Evolutionary conservation across 106 monocot species (phyloP).

Genomic region (Hemerocallis citrina): DNA sequence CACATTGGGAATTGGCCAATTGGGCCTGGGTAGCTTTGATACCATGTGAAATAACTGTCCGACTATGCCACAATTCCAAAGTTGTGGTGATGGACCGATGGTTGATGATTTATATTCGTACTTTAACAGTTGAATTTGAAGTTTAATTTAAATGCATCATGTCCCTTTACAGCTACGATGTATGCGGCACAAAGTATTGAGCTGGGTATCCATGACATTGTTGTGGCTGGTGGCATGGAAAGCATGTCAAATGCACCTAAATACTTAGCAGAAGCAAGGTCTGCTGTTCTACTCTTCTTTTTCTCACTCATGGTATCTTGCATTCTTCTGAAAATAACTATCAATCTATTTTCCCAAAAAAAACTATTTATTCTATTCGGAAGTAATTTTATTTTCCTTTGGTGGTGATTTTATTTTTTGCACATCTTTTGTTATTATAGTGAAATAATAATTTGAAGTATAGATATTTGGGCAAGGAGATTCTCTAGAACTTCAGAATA

Average conservation of each 20-base stretch:
- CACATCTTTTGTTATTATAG: background rate
- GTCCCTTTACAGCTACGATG: slow-evolving; percentile 52
- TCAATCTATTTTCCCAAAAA: background rate
- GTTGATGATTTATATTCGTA: too few relatives aligned
- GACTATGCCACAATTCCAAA: too few relatives aligned
- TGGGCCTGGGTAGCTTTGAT: too few relatives aligned
- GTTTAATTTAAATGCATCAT: background rate
- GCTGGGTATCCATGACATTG: slow-evolving; percentile 78
- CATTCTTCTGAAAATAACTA: background rate
- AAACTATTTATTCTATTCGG: background rate
- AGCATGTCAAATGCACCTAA: slow-evolving; percentile 99
- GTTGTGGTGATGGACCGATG: too few relatives aligned
- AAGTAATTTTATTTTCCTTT: background rate
- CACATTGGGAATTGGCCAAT: too few relatives aligned
- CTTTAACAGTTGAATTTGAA: background rate
- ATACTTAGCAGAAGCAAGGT: slow-evolving; percentile 82
- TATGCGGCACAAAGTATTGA: slow-evolving; percentile 86
- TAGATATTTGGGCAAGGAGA: background rate
- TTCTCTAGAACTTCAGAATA: background rate
- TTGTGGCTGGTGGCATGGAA: slow-evolving; percentile 96
- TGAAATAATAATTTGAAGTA: background rate
- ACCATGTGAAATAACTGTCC: too few relatives aligned
- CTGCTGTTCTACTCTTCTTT: slow-evolving; percentile 1
- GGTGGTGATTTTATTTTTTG: background rate
- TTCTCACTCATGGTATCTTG: background rate